A percentile compares a stretch with the other conserved stretches of the same genome.
These are phyloP conservation scores for Lactarius pseudohatsudake DNA, from an alignment of 768 basidiomycete genomes.

Conservation along the genomic window DNA sequence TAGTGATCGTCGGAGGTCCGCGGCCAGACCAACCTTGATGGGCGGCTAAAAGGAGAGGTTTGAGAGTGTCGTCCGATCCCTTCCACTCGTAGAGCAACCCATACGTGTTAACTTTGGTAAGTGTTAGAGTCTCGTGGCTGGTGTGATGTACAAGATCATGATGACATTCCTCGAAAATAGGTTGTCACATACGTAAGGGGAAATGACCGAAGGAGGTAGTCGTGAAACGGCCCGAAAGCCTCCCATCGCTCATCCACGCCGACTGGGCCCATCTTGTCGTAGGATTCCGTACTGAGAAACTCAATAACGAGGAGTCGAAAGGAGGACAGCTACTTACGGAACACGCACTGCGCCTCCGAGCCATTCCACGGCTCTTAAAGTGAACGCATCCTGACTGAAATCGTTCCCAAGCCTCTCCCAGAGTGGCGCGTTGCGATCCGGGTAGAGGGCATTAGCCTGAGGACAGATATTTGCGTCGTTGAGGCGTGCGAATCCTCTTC, in stretches of 20 bases:
- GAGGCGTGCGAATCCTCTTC: background rate
- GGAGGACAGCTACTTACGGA: slow-evolving; percentile 35
- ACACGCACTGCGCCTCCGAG: slow-evolving; percentile 42
- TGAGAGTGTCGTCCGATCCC: slow-evolving; percentile 49
- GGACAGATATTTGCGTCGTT: slow-evolving; percentile 11
- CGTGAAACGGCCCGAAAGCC: slow-evolving; percentile 40
- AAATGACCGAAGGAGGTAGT: slow-evolving; percentile 51
- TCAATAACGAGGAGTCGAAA: background rate
- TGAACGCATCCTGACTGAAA: slow-evolving; percentile 40
- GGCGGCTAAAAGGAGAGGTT: slow-evolving; percentile 54
- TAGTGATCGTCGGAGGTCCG: background rate
- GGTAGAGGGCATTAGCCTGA: slow-evolving; percentile 37
- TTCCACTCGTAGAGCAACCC: slow-evolving; percentile 63
- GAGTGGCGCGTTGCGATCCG: slow-evolving; percentile 35
- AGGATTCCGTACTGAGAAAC: slow-evolving; percentile 47
- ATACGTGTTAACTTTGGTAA: slow-evolving; percentile 60
- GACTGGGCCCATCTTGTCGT: slow-evolving; percentile 48
- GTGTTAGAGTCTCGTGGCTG: slow-evolving; percentile 49
- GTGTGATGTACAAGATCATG: background rate
- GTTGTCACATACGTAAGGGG: slow-evolving; percentile 51
- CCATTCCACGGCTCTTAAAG: slow-evolving; percentile 38
- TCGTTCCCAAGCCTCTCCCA: slow-evolving; percentile 36
- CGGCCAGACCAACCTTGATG: slow-evolving; percentile 45
- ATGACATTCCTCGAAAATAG: background rate
- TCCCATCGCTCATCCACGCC: slow-evolving; percentile 50